phyloP scores from a whole-genome alignment of 2,329 filamentous ascomycete species.

The Fusarium sambucinum region DNA sequence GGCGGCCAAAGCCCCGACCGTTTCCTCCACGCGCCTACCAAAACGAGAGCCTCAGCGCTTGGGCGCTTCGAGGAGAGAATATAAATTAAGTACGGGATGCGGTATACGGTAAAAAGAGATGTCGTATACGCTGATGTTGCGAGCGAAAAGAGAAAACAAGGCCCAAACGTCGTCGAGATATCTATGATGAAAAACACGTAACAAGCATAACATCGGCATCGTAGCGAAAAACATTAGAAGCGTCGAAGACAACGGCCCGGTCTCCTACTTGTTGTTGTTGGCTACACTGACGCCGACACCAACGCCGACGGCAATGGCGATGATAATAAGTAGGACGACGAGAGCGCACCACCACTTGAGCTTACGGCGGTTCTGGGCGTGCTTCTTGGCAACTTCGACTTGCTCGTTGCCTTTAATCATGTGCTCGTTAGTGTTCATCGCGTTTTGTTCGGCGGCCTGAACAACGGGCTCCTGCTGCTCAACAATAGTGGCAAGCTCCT shows the following conservation, averaged over 20 bases:
- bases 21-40: conserved; percentile 21
- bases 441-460: conserved; percentile 72
- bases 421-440: conserved; percentile 73
- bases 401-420: conserved; percentile 77
- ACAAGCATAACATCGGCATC: conserved; percentile 32
- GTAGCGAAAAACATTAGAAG: conserved; percentile 8
- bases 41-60: conserved; percentile 31
- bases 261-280: conserved; percentile 38
- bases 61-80: conserved; percentile 33
- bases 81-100: conserved; percentile 43
- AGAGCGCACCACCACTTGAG: conserved; percentile 86
- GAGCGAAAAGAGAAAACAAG: conserved; percentile 11
- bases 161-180: conserved; percentile 35
- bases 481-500: conserved; percentile 79
- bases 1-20: conserved; percentile 9
- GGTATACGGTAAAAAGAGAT: conserved; percentile 30
- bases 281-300: conserved; percentile 63
- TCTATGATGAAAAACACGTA: conserved; percentile 41
- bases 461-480: conserved; percentile 77
- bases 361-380: conserved; percentile 75
- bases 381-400: conserved; percentile 74
- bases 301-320: conserved; percentile 67
- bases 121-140: conserved; percentile 33
- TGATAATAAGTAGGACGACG: conserved; percentile 69
- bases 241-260: conserved; percentile 1